Conservation (phyloP, 257 asterid species). For the Eucommia ulmoides region DNA sequence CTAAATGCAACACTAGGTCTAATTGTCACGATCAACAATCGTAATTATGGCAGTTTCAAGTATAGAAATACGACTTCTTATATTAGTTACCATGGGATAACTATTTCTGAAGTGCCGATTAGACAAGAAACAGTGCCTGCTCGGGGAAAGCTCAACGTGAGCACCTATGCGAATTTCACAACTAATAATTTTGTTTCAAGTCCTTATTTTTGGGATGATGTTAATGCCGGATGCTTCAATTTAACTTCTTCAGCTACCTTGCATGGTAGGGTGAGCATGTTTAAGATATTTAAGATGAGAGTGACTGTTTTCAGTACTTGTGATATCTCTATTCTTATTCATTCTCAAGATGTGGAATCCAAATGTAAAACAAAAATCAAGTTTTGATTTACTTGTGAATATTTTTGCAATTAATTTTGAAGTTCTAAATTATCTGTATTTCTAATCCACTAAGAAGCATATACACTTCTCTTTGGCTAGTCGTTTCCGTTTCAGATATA, state of each 20-base stretch:
- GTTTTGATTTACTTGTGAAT: too few species aligned
- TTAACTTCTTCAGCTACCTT: conserved; percentile 9
- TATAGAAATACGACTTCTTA: conserved; percentile 5
- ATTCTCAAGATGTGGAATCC: conserved; percentile 2
- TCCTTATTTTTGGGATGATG: conserved; percentile 11
- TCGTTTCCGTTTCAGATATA: too few species aligned
- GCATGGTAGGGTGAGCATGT: conserved; percentile 13
- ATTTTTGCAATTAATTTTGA: too few species aligned
- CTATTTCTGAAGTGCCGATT: conserved; percentile 10
- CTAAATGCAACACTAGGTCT: conserved; percentile 10
- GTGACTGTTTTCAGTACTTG: conserved; percentile 11
- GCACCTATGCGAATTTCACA: conserved; percentile 8
- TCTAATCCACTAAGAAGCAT: too few species aligned
- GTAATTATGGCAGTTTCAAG: conserved; percentile 10
- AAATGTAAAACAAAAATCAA: conserved; percentile 10
- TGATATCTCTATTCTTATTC: conserved; percentile 5
- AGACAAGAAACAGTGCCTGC: conserved; percentile 14
- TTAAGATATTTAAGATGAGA: conserved; percentile 12
- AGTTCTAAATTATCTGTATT: too few species aligned
- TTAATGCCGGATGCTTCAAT: conserved; percentile 9
- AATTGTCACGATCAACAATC: conserved; percentile 13
- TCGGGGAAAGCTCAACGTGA: conserved; percentile 8
- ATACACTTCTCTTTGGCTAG: too few species aligned
- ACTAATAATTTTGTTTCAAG: conserved; percentile 8
- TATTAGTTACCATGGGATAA: conserved; percentile 6